Base-by-base conservation (phyloP, 176 grass and related monocot genomes). In the Urochloa ruziziensis region DNA sequence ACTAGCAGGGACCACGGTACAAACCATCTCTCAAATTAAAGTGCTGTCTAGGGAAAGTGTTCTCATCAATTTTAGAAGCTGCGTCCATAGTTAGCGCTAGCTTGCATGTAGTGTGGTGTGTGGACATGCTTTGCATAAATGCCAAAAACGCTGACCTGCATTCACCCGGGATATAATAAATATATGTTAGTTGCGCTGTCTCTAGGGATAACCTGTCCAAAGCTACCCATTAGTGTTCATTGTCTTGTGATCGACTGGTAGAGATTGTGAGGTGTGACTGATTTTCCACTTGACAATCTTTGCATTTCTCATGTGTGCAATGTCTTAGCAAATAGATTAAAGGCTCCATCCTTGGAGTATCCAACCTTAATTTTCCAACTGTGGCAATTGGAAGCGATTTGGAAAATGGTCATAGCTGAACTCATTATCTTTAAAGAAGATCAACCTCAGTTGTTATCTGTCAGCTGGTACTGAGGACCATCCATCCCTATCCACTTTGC, bases 41-140 rank as follows among this genome's bases (percentile, higher is more conserved):
- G 70, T 19, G 25, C 67, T 85, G 29, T 73, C 6, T 47, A 18
- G 66, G 58, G n/a, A 29, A 65, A 83, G 28, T 88, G 57, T 47
- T 79, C 66, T 80, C 54, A 83, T 80, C 79, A 62, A 63, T 61
- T 67, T 62, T 40, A 82, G 14, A 30, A 59, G 77, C 75, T 81
- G 33, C 35, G 25, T 74, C 30, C 16, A 89, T 82, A 73, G 63
- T 71, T 71, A 65, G 54, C 44, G 70, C 37, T 27, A 64, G 21
- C 36, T 48, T 79, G 29, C 67, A 34, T 70, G 43, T 62, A 62
- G 54, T 82, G 46, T 39, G 83, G 78, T 53, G 54, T 82, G 46
- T 39, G 83, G 78, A 49, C 56, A 86, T 39, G 83, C 16, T 75
- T 86, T 64, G 78, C 36, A 78, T 48, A 86, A 78, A 64, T 65